Base-by-base conservation (phyloP, 1,284 basidiomycete genomes). In the Boletellus deceptivus region DNA sequence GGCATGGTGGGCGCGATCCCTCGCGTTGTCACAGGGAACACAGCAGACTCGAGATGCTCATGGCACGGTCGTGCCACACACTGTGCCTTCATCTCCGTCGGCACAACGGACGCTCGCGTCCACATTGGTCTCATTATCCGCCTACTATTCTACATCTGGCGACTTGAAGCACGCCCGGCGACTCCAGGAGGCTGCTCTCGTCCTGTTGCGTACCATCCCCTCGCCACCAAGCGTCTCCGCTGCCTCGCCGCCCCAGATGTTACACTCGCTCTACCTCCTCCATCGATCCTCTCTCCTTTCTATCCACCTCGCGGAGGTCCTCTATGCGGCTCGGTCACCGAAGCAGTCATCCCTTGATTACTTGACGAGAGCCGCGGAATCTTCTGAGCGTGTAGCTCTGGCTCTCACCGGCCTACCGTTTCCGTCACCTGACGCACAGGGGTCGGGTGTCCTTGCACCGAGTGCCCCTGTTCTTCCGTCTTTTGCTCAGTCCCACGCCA, bases 231-330 rank as follows among this genome's bases (percentile, higher is more conserved):
- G 75, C 4, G 60, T 74, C 13, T 59, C 72, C 8, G 59, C 72
- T 4, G 64, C 75, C 13, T 74, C 82, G 24, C 72, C 79, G n/a
- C 76, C 84, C 11, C 77, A 85, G 55, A 72, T 75, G 10, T 71
- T 90, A 34, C 88, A 93, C 62, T 69, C 73, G 1, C 68, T 89
- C 8, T 91, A 83, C 67, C 67, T 91, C 35, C 75, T 85, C 34
- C 87, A 91, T 52, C 85, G 89, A 22, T 78, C 82, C 5, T 81
- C 91, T 5, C 70, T 93, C 4, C 70, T 93, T 41, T 82, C 80
- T 4, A 76, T 90, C 17, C 89, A 93, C 62, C 78, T 82, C 14
- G 88, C 88, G 0, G 87, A 91, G 62, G 87, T 93, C 8, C 68
- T 80, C 6, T 79, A 87, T 60, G 87, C 84, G 6, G 74, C 77